These are phyloP conservation scores for Yarrowia sp. DNA, from an alignment of 805 yeast genomes.

Conservation along the genomic window DNA sequence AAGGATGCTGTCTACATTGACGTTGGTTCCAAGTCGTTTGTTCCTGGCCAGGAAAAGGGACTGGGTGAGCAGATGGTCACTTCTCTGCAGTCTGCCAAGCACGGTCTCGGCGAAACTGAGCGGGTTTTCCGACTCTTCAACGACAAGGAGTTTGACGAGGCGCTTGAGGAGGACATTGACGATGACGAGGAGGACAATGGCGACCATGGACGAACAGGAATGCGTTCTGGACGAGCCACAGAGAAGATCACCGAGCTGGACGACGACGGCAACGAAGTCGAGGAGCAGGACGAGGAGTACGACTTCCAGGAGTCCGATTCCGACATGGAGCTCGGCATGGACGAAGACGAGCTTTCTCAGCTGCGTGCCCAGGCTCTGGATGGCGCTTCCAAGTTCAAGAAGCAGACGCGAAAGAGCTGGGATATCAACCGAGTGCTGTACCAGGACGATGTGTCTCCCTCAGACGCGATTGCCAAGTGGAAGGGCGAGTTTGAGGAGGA, in stretches of 20 bases:
- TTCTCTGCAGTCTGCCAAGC: slow-evolving; percentile 73
- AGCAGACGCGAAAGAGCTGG: slow-evolving; percentile 62
- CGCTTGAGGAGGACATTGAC: slow-evolving; percentile 52
- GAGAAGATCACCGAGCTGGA: slow-evolving; percentile 56
- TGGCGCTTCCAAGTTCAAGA: slow-evolving; percentile 48
- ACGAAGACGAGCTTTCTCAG: slow-evolving; percentile 47
- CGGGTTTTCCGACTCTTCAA: slow-evolving; percentile 81
- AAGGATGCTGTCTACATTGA: slow-evolving; percentile 97
- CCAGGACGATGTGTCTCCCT: slow-evolving; percentile 76
- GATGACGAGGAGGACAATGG: slow-evolving; percentile 50
- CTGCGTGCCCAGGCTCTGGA: slow-evolving; percentile 42
- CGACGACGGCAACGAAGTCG: slow-evolving; percentile 50
- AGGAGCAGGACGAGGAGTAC: slow-evolving; percentile 43
- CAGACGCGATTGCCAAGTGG: slow-evolving; percentile 49
- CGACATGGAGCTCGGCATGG: slow-evolving; percentile 54
- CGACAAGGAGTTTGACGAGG: slow-evolving; percentile 55
- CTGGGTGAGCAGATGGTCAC: slow-evolving; percentile 88
- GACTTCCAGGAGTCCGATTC: slow-evolving; percentile 53
- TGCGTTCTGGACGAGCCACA: slow-evolving; percentile 64
- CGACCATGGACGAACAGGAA: slow-evolving; percentile 66
- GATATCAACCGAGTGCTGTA: slow-evolving; percentile 83
- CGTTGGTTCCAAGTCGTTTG: slow-evolving; percentile 64
- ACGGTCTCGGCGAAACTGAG: slow-evolving; percentile 60
- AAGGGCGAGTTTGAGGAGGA: slow-evolving; percentile 44
- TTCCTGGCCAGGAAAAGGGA: slow-evolving; percentile 71